phyloP scores from a whole-genome alignment of 106 monocot genomes.

The Gastrodia elata region DNA sequence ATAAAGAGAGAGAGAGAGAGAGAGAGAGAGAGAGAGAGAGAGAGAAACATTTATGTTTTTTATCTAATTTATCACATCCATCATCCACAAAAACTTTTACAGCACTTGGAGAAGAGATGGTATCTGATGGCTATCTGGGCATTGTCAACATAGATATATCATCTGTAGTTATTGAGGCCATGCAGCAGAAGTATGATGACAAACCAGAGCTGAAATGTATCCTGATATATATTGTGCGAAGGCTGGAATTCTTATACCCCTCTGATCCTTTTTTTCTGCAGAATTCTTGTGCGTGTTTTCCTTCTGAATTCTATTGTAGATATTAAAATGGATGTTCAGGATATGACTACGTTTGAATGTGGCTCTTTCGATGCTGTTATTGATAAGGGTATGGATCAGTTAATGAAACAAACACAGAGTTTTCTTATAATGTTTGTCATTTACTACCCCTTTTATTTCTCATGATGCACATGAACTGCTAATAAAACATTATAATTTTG shows the following conservation, averaged over 20 bases:
- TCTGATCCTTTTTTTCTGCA: not conserved
- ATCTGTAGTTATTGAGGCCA: conserved; percentile 79
- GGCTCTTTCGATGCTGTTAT: conserved; percentile 79
- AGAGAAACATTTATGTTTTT: no score
- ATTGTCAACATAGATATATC: conserved; percentile 86
- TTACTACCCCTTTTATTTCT: not conserved
- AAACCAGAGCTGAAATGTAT: conserved; percentile 74
- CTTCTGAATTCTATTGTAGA: conserved; percentile 28
- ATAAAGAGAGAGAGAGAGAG: no score
- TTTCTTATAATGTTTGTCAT: not conserved
- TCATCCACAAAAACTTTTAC: conserved; percentile 10
- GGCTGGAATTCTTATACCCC: not conserved
- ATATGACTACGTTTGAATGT: conserved; percentile 67
- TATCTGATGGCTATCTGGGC: conserved; percentile 66
- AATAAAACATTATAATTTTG: conserved; percentile 7
- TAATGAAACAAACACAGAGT: not conserved
- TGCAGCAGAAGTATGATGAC: conserved; percentile 63
- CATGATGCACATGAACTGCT: not conserved
- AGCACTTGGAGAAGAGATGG: conserved; percentile 85
- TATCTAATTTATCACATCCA: no score
- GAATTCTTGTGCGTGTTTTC: not conserved
- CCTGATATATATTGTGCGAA: conserved; percentile 6
- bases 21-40: no score
- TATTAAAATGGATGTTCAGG: conserved; percentile 75
- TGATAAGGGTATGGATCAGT: conserved; percentile 67